These are phyloP conservation scores for Ophiostoma sp. DNA, from an alignment of 2,329 filamentous ascomycete species.

Conservation along the genomic window DNA sequence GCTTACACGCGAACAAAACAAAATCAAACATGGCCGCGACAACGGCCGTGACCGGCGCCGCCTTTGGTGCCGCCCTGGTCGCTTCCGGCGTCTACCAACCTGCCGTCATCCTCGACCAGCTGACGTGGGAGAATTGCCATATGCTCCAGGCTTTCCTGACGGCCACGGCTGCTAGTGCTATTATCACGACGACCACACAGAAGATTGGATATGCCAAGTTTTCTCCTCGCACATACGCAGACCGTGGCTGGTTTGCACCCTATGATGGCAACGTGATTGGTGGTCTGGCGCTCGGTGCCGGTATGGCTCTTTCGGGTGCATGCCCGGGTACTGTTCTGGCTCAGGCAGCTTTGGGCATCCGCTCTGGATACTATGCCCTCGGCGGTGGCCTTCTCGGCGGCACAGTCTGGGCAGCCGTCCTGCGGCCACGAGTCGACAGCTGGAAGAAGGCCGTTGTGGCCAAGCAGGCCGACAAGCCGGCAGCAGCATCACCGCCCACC, in stretches of 20 bases:
- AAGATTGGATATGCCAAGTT: slow-evolving; percentile 45
- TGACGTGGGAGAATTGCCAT: slow-evolving; percentile 61
- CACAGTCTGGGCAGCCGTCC: slow-evolving; percentile 49
- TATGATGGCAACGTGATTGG: slow-evolving; percentile 68
- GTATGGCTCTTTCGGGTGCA: slow-evolving; percentile 65
- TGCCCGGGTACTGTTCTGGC: slow-evolving; percentile 66
- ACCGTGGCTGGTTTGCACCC: slow-evolving; percentile 52
- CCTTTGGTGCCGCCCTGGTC: slow-evolving; percentile 63
- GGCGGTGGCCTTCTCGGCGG: slow-evolving; percentile 58
- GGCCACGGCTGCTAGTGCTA: slow-evolving; percentile 60
- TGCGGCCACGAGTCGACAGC: slow-evolving; percentile 38
- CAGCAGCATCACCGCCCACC: slow-evolving; percentile 18
- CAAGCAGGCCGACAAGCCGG: slow-evolving; percentile 4
- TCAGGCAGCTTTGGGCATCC: slow-evolving; percentile 57
- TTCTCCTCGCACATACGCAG: slow-evolving; percentile 51
- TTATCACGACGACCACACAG: slow-evolving; percentile 49
- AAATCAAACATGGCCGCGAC: slow-evolving; percentile 31
- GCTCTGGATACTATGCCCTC: slow-evolving; percentile 53
- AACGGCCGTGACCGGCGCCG: slow-evolving; percentile 51
- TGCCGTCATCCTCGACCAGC: slow-evolving; percentile 59
- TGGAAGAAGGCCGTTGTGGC: not conserved
- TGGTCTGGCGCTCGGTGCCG: slow-evolving; percentile 61
- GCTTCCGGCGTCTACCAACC: slow-evolving; percentile 62
- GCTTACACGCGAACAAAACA: not conserved
- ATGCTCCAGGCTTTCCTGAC: slow-evolving; percentile 66